Evolutionary conservation across 257 asterid genomes (phyloP).

Genomic region (Solanum verrucosum): DNA sequence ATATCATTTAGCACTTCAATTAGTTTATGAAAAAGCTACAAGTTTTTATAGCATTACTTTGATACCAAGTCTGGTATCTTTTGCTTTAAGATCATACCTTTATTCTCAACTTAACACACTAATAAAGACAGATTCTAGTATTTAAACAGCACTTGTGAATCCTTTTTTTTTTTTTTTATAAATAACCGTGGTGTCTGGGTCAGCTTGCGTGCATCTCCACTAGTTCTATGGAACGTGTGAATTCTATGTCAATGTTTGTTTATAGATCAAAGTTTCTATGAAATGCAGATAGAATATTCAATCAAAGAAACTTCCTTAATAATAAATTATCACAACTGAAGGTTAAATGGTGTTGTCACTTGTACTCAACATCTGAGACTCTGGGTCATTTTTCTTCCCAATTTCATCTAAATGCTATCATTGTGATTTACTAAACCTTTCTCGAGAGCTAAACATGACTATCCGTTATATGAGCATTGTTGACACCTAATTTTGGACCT

Average conservation of each 20-base stretch:
- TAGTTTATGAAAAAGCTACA: background rate
- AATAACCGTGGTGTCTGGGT: background rate
- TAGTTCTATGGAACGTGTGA: background rate
- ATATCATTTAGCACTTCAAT: background rate
- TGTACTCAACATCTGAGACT: no score
- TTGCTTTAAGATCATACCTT: background rate
- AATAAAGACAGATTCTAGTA: background rate
- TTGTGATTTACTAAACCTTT: no score
- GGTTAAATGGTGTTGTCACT: no score
- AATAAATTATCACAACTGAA: background rate
- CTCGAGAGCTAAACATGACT: no score
- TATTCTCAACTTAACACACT: background rate
- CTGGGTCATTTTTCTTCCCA: no score
- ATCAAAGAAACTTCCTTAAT: background rate
- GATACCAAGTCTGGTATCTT: background rate
- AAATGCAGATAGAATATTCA: background rate
- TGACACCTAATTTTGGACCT: no score
- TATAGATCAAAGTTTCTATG: background rate
- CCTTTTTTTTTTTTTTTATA: background rate
- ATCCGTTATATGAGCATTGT: no score
- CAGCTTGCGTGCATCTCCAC: fast-evolving
- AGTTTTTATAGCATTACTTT: background rate
- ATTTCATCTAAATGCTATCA: no score
- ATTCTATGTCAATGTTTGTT: background rate
- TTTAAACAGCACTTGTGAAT: background rate